Percentiles rank a stretch among this genome's conserved stretches.
Evolutionary conservation across 129 eudicot genomes (phyloP).

Genomic region (Saposhnikovia divaricata): DNA sequence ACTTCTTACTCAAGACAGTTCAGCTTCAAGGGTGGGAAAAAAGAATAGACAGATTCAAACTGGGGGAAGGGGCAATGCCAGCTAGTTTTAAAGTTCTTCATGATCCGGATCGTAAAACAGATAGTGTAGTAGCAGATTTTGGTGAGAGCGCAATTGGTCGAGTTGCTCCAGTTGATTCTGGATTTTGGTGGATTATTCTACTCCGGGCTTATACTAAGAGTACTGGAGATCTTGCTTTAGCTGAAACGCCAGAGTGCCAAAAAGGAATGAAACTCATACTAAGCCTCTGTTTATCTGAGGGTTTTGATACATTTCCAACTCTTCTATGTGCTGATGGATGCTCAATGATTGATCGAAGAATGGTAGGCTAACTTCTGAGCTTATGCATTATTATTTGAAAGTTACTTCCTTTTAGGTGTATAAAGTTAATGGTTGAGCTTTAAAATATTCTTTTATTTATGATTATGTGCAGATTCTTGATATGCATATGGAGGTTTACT

Average conservation of each 20-base stretch:
- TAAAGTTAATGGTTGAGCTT: too few relatives aligned
- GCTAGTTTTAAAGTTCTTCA: conserved; percentile 98
- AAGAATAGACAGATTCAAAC: conserved; percentile 77
- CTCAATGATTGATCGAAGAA: conserved; percentile 97
- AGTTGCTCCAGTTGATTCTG: conserved; percentile 98
- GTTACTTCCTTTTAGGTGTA: background rate
- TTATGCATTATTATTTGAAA: background rate
- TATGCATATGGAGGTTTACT: too few relatives aligned
- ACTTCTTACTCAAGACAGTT: conserved; percentile 76
- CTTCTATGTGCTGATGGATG: conserved; percentile 92
- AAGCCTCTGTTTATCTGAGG: conserved; percentile 75
- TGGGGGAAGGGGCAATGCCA: conserved; percentile 99
- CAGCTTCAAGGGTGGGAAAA: conserved; percentile 98
- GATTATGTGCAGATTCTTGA: too few relatives aligned
- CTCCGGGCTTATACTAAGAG: conserved; percentile 97
- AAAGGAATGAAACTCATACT: conserved; percentile 88
- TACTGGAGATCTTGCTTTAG: conserved; percentile 70
- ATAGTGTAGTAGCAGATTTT: conserved; percentile 87
- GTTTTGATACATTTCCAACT: conserved; percentile 94
- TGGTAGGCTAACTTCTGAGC: conserved; percentile 44
- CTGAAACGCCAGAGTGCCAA: conserved; percentile 92
- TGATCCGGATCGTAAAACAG: conserved; percentile 82
- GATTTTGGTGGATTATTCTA: conserved; percentile 99
- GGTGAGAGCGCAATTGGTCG: conserved; percentile 99
- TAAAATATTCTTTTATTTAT: too few relatives aligned